Percentiles rank a stretch among this genome's conserved stretches.
Evolutionary conservation across 768 basidiomycete genomes (phyloP).

Genomic region (Xerocomus brunneocitrinus): DNA sequence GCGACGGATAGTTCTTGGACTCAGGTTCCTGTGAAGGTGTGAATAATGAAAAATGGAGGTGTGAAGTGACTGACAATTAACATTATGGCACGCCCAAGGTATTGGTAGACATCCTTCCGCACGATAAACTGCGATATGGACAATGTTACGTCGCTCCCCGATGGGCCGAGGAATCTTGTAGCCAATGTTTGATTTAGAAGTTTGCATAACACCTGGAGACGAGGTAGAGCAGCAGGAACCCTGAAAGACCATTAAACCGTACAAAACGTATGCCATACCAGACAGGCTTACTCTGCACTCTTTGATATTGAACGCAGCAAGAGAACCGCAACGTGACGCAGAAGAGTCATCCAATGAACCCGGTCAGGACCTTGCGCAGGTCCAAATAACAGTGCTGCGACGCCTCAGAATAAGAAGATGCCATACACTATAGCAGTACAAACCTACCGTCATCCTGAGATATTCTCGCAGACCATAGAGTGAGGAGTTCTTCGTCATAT

Average conservation of each 20-base stretch:
- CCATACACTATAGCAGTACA: background rate
- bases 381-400: conserved; percentile 38
- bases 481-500: conserved; percentile 30
- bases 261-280: background rate
- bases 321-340: conserved; percentile 44
- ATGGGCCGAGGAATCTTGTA: conserved; percentile 18
- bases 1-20: conserved; percentile 41
- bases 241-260: conserved; percentile 30
- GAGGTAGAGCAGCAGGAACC: conserved; percentile 39
- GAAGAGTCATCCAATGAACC: conserved; percentile 58
- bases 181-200: conserved; percentile 35
- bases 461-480: conserved; percentile 29
- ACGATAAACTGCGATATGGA: conserved; percentile 45
- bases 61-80: conserved; percentile 44
- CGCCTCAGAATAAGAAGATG: conserved; percentile 1
- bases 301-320: conserved; percentile 51
- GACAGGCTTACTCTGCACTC: conserved; percentile 43
- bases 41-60: background rate
- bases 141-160: conserved; percentile 30
- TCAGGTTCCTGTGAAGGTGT: conserved; percentile 44
- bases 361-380: conserved; percentile 35
- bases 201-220: conserved; percentile 48
- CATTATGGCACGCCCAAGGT: conserved; percentile 16
- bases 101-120: conserved; percentile 40
- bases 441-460: conserved; percentile 19